Evolutionary conservation across 2,329 filamentous ascomycete genomes (phyloP).

Genomic region (Apiospora malaysiana): DNA sequence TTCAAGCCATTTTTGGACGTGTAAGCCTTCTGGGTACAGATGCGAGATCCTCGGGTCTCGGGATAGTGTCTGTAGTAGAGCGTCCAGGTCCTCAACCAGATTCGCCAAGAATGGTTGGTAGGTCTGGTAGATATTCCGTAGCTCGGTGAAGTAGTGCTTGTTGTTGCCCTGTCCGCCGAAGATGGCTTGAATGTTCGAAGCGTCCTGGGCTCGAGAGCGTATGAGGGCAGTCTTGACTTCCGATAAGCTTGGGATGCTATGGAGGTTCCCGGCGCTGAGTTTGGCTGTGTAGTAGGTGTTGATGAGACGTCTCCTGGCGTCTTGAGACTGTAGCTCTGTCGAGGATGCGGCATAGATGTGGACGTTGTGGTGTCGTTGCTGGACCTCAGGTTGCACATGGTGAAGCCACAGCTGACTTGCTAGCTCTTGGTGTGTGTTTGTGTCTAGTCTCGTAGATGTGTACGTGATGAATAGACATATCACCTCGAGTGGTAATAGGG

Average conservation of each 20-base stretch:
- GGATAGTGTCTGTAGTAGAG: slow-evolving; percentile 29
- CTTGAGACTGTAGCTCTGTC: background rate
- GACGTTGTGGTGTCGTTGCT: background rate
- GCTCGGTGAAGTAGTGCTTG: slow-evolving; percentile 32
- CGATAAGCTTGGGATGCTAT: background rate
- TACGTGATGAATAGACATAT: background rate
- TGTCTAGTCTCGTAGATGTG: background rate
- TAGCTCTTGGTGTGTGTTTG: background rate
- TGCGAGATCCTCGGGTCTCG: slow-evolving; percentile 30
- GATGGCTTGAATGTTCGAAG: slow-evolving; percentile 28
- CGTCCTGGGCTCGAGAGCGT: slow-evolving; percentile 24
- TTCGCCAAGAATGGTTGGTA: slow-evolving; percentile 29
- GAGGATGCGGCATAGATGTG: background rate
- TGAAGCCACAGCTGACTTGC: background rate
- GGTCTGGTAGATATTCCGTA: slow-evolving; percentile 30
- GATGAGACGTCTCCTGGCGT: background rate
- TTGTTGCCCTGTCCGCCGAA: slow-evolving; percentile 35
- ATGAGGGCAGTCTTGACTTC: slow-evolving; percentile 9
- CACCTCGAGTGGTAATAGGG: background rate
- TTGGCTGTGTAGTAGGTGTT: slow-evolving; percentile 10
- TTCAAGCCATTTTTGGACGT: slow-evolving; percentile 37
- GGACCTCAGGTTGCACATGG: background rate
- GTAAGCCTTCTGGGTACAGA: slow-evolving; percentile 35
- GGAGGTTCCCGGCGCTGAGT: background rate
- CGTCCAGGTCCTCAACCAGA: slow-evolving; percentile 28